Base-by-base conservation (phyloP, 2,329 filamentous ascomycete genomes). In the Fusarium concolor region DNA sequence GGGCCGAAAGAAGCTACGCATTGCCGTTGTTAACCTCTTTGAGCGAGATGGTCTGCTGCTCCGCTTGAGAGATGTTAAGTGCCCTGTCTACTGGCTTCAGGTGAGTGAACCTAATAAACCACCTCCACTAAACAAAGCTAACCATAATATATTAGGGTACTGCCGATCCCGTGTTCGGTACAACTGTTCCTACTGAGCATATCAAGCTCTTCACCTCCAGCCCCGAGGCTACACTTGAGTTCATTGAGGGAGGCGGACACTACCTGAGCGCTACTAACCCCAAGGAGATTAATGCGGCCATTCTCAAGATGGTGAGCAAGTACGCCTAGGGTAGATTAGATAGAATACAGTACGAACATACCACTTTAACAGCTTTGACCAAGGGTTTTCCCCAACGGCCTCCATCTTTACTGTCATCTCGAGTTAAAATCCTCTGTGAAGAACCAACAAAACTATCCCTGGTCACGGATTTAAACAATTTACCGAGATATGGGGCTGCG, bases 41-140 rank as follows among this genome's bases (percentile, higher is more conserved):
- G 81, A 83, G 58, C 74, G 85, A 35, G 84, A 86, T 53, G 81
- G 84, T 2, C 76, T 86, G 7, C 70, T 84, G 10, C 62, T 79
- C n/a, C 77, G 85, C 12, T 57, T 86, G 37, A 64, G 77, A 20
- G 81, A 86, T 62, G 72, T 87, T 59, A 80, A 76, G 59, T 86
- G 84, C 56, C 84, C 84, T 3, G 82, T 87, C 10, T 79, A 83
- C 56, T 86, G 84, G 85, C 76, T 86, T 17, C 84, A 86, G 72
- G 83, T 85, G 63, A 68, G 78, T 56, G 26, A 46, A 15, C 12
- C 35, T 75, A 28, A 18, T 31, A 8, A 20, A 8, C 38, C 20
- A 5, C 12, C 11, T 41, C 14, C 31, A 14, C 12, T 9, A n/a
- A 17, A 2, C 22, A 11, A 24, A 59, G 22, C 57, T 71, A 47